Base-by-base conservation (phyloP, 805 yeast species). In the Kluyveromyces wickerhamii region DNA sequence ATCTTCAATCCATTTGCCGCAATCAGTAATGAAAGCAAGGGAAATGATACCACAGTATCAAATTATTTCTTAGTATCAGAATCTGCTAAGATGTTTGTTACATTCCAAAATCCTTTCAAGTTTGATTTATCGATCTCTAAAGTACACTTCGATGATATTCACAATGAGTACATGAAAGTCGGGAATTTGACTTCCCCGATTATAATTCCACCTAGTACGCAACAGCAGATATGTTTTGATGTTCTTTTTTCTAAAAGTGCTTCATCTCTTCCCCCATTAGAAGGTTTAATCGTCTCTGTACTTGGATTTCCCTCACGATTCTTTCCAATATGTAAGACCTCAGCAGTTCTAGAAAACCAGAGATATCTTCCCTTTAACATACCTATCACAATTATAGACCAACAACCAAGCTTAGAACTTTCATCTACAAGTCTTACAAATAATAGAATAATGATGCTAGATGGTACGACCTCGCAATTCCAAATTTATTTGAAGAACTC, bases 71-170 rank as follows among this genome's bases (percentile, higher is more conserved):
- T 76, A 5, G 77, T 77, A 12, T 82, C 77, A 21, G 95, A 86
- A 35, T 63, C 71, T 4, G 70, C 73, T 9, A 80, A 75, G 37
- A 62, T 82, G 12, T 52, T 62, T 5, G 60, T 84, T 2, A 60
- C 65, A 3, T 48, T 88, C 7, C 87, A 81, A 49, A 89, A 89
- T 52, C 95, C 95, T 7, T 85, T 75, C 59, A 71, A 72, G 5
- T 85, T 84, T 54, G 85, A 79, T 27, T 60, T 88, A 10, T 77
- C 73, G 24, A 59, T 88, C 4, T 62, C 65, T 13, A 69, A 69
- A 20, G 49, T 80, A 3, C 48, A 59, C 24, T 57, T 79, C 2
- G 43, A 48, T 4, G 47, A 60, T 4, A 34, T 43, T 1, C 54
- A 60, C 12, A 41, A 56, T 5, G 57, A 59, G 19, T 48, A 26